A percentile compares a stretch with the other conserved stretches of the same genome.
Conservation (phyloP, 2,329 filamentous ascomycete genomes). For the Acrocalymma vagum region DNA sequence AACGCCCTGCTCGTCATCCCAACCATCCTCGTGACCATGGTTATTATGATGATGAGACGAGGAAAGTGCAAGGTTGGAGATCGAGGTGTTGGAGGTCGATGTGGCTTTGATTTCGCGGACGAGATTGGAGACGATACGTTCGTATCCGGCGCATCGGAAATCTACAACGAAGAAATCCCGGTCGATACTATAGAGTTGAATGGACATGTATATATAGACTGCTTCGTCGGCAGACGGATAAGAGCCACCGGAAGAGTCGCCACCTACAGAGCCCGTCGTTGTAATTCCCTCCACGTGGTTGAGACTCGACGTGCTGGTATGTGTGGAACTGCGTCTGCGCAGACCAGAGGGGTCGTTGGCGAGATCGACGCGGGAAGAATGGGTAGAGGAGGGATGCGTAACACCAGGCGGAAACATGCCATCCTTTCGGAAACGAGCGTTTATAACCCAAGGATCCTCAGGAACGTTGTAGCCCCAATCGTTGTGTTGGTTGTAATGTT, state of each 20-base stretch:
- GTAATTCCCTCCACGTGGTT: conserved; percentile 38
- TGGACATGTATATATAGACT: conserved; percentile 93
- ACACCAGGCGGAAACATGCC: conserved; percentile 70
- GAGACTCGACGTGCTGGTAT: conserved; percentile 37
- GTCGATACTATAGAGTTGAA: conserved; percentile 75
- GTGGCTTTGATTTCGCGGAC: conserved; percentile 48
- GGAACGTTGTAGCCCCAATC: conserved; percentile 81
- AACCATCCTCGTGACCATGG: conserved; percentile 41
- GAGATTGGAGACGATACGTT: conserved; percentile 72
- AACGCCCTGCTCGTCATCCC: conserved; percentile 44
- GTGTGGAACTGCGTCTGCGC: conserved; percentile 42
- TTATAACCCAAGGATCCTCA: conserved; percentile 93
- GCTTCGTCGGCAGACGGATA: conserved; percentile 65
- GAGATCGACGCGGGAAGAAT: conserved; percentile 59
- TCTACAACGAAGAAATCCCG: conserved; percentile 93
- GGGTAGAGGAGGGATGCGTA: conserved; percentile 58
- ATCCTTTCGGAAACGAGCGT: conserved; percentile 85
- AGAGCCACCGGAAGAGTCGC: conserved; percentile 26
- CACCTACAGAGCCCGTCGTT: conserved; percentile 12
- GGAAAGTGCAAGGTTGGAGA: conserved; percentile 26
- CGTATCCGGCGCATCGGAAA: conserved; percentile 98
- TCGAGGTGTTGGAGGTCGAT: conserved; percentile 18
- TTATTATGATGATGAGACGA: conserved; percentile 24
- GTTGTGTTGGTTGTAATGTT: conserved; percentile 55
- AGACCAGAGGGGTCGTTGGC: conserved; percentile 30